Base-by-base conservation (phyloP, 192 early-diverging fungal genomes). In the Backusella westeae region DNA sequence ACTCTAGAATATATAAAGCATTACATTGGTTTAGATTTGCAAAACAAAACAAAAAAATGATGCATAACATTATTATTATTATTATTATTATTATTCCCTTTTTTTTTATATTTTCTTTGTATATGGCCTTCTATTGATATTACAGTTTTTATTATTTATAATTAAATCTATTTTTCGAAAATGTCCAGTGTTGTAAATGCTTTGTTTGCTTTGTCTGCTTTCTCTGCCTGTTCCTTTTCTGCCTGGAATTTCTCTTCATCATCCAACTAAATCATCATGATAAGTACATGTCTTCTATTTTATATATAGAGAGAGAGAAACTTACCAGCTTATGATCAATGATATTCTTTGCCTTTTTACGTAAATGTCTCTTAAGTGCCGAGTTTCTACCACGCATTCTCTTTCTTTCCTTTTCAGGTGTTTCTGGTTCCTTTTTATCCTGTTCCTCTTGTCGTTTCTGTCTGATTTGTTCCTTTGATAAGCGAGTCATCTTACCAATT, bases 341-440 rank as follows among this genome's bases (percentile, higher is more conserved):
- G 67, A 98, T 84, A 75, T 98, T 96, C 49, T 87, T 83, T 82
- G 94, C 90, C 80, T 93, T 90, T 83, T 93, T 93, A 65, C 95
- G 82, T 53, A 93, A 80, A 75, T 91, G 94, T 66, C 94, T 89
- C 80, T 91, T 89, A 34, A 90, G 86, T 3, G 94, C 87, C 6
- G 94, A 94, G 78, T 89, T 90, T 83, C 92, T 92, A 49, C 93
- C 94, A 71, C 94, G 83, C 71, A 86, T 87, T 56, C 79, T 86
- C 74, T 88, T 88, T 73, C 80, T 83, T 46, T 90, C 90, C 68
- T 86, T 83, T 68, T 79, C 88, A 42, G 83, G 87, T 67, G 52
- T 75, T 59, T 91, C 80, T 10, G 85, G 85, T 26, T 86, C 1
- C 10, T 81, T 75, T 21, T 84, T 89, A 38, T 87, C 90, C 79